Percentiles rank a stretch among this genome's conserved stretches.
These are phyloP conservation scores for Eucalyptus marginata DNA, from an alignment of 345 rosid genomes.

Conservation along the genomic window DNA sequence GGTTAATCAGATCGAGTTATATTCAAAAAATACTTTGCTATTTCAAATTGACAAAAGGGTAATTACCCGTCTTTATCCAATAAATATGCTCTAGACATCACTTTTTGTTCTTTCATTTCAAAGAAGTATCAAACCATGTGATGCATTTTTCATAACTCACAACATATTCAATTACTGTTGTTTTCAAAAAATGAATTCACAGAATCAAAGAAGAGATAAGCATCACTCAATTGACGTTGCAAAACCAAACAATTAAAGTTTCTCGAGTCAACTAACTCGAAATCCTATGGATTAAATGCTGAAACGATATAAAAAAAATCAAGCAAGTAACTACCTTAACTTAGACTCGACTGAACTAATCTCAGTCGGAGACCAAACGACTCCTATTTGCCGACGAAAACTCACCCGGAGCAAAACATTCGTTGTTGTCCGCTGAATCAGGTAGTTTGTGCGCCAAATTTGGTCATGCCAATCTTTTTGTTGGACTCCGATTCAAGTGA, in stretches of 20 bases:
- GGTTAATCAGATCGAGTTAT: background rate
- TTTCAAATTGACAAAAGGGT: background rate
- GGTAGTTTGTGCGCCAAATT: background rate
- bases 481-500: background rate
- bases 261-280: accelerated
- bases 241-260: background rate
- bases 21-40: background rate
- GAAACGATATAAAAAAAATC: background rate
- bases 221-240: background rate
- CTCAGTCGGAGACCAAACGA: background rate
- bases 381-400: background rate
- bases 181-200: background rate
- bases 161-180: background rate
- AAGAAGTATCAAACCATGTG: background rate
- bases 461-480: background rate
- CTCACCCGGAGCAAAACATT: background rate
- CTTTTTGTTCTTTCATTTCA: background rate
- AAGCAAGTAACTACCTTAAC: background rate
- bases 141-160: background rate
- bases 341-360: background rate
- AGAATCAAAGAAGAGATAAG: background rate
- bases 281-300: background rate
- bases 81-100: background rate
- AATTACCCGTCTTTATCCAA: background rate
- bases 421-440: background rate